Percentiles rank a stretch among this genome's conserved stretches.
Evolutionary conservation across 805 yeast species (phyloP).

Genomic region (Candida odintsovae): DNA sequence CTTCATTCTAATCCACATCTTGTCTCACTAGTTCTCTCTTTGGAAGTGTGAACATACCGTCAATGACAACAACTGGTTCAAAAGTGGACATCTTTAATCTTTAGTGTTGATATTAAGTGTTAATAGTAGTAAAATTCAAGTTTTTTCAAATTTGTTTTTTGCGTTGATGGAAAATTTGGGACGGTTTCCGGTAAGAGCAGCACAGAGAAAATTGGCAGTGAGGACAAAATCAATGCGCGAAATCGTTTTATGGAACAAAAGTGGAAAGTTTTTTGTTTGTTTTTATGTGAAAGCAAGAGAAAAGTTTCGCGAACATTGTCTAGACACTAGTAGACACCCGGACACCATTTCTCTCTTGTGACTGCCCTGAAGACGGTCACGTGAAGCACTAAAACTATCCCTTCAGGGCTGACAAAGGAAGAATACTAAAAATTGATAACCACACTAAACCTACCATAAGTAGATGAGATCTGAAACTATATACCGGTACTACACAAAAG

Average conservation of each 20-base stretch:
- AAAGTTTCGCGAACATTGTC: neutral
- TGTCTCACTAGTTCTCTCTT: neutral
- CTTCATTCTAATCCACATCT: slow-evolving; percentile 1
- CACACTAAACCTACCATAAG: too few relatives aligned
- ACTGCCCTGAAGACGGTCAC: neutral
- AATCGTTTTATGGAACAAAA: neutral
- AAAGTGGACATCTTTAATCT: slow-evolving; percentile 46
- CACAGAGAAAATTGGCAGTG: neutral
- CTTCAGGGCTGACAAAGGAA: too few relatives aligned
- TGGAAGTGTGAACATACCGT: slow-evolving; percentile 52
- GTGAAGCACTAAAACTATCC: too few relatives aligned
- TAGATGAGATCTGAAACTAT: too few relatives aligned
- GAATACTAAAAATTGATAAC: too few relatives aligned
- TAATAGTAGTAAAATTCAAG: neutral
- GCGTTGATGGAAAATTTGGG: neutral
- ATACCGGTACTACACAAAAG: too few relatives aligned
- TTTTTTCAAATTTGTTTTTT: neutral
- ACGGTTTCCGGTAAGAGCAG: neutral
- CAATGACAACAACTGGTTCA: slow-evolving; percentile 97
- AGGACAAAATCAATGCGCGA: neutral
- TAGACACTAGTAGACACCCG: neutral
- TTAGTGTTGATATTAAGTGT: neutral
- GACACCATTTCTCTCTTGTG: neutral
- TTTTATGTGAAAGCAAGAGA: neutral
- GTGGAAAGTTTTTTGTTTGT: neutral